Evolutionary conservation across 1,284 basidiomycete genomes (phyloP).

Genomic region (Austroboletus novae-zelandiae): DNA sequence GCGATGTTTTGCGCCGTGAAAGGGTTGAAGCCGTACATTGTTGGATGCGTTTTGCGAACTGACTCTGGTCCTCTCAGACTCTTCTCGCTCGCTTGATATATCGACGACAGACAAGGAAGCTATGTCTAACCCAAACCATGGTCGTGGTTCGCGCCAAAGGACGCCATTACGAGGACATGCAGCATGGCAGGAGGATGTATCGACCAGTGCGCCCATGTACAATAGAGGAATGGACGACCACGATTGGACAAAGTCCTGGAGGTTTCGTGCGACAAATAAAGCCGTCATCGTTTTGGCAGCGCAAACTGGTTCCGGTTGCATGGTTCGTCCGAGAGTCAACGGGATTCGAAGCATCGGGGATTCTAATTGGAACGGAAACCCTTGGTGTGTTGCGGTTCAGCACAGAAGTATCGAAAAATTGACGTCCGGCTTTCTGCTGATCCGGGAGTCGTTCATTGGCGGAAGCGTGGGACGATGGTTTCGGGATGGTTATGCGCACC

Average conservation of each 20-base stretch:
- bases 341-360: neutral
- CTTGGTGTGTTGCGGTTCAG: neutral
- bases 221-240: too few species aligned
- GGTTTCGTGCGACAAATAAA: too few species aligned
- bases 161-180: neutral
- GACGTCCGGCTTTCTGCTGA: too few species aligned
- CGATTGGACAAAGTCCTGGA: too few species aligned
- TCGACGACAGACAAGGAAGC: conserved; percentile 3
- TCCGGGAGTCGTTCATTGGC: too few species aligned
- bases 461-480: too few species aligned
- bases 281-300: too few species aligned
- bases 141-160: neutral
- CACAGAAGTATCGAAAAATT: too few species aligned
- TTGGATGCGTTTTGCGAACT: neutral
- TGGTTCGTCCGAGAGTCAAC: neutral
- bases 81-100: conserved; percentile 12
- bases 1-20: conserved; percentile 27
- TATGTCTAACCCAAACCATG: conserved; percentile 9
- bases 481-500: too few species aligned
- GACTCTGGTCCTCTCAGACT: neutral
- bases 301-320: too few species aligned
- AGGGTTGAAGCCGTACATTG: conserved; percentile 28
- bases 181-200: too few species aligned
- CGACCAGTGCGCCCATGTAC: too few species aligned
- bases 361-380: neutral